Evolutionary conservation across 768 basidiomycete species (phyloP).

Genomic region (Mycena rosella): DNA sequence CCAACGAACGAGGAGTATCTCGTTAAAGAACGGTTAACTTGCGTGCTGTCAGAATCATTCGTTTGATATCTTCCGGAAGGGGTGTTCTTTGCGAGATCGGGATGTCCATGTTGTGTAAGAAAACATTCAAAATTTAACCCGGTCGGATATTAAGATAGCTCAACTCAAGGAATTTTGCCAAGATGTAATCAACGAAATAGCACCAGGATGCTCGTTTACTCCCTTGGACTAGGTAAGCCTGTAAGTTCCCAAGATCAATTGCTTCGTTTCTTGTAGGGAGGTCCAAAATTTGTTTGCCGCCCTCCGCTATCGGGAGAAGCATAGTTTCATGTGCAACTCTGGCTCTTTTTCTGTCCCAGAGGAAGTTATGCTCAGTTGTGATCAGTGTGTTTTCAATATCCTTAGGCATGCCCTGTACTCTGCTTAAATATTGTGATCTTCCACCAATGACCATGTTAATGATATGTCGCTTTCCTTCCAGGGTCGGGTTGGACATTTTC

Average conservation of each 20-base stretch:
- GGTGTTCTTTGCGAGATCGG: constrained; percentile 2
- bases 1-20: no score
- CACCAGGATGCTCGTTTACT: background rate
- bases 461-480: constrained; percentile 34
- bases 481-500: constrained; percentile 11
- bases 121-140: no score
- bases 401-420: constrained; percentile 5
- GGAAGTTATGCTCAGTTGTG: background rate
- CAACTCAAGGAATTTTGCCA: background rate
- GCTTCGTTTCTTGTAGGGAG: constrained; percentile 10
- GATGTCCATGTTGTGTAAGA: constrained; percentile 13
- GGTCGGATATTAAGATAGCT: constrained; percentile 13
- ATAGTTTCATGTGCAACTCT: constrained; percentile 15
- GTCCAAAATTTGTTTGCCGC: constrained; percentile 14
- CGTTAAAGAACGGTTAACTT: no score
- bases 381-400: no score
- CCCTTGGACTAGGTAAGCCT: constrained; percentile 8
- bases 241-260: constrained; percentile 17
- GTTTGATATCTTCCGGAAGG: background rate
- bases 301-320: background rate
- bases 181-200: constrained; percentile 10
- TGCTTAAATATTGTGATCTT: constrained; percentile 42
- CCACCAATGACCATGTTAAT: constrained; percentile 37
- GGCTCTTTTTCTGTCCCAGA: constrained; percentile 27
- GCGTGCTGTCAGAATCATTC: background rate